Conservation (phyloP, 75 land plant genomes). For the Larix kaempferi region DNA sequence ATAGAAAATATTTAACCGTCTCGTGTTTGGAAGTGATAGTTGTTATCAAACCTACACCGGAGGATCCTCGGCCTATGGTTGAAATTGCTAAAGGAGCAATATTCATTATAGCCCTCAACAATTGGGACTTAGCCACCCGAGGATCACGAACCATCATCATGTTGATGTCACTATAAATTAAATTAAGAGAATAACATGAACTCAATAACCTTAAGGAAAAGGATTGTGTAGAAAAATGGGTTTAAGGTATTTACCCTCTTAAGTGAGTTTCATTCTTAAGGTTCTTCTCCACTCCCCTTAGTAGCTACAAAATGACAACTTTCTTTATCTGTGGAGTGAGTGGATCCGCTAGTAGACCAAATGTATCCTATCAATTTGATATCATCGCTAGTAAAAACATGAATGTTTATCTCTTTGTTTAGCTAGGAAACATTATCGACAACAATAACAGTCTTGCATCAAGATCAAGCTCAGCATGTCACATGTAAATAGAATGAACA, state of each 20-base stretch:
- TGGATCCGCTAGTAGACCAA: conserved; percentile 84
- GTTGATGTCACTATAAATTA: conserved; percentile 72
- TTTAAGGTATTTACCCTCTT: conserved; percentile 61
- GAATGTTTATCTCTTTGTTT: conserved; percentile 91
- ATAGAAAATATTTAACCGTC: conserved; percentile 52
- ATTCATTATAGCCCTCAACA: conserved; percentile 92
- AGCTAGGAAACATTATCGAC: conserved; percentile 87
- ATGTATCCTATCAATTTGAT: conserved; percentile 67
- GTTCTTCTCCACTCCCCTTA: conserved; percentile 92
- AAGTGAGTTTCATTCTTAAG: conserved; percentile 92
- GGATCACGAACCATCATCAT: conserved; percentile 99
- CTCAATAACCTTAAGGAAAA: conserved; percentile 1
- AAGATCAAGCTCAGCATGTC: background rate
- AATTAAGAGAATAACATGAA: background rate
- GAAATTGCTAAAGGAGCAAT: conserved; percentile 97
- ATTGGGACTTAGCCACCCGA: conserved; percentile 95
- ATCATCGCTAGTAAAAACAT: conserved; percentile 71
- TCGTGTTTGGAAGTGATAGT: conserved; percentile 97
- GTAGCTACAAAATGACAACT: conserved; percentile 82
- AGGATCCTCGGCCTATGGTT: conserved; percentile 95
- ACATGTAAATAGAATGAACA: background rate
- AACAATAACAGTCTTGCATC: conserved; percentile 74
- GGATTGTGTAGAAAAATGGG: background rate
- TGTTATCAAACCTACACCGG: conserved; percentile 98
- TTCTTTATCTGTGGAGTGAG: conserved; percentile 99